Evolutionary conservation across 345 rosid species (phyloP), one percentile per base, ranked within the genome.

Genomic region (Cardiospermum halicacabum): DNA sequence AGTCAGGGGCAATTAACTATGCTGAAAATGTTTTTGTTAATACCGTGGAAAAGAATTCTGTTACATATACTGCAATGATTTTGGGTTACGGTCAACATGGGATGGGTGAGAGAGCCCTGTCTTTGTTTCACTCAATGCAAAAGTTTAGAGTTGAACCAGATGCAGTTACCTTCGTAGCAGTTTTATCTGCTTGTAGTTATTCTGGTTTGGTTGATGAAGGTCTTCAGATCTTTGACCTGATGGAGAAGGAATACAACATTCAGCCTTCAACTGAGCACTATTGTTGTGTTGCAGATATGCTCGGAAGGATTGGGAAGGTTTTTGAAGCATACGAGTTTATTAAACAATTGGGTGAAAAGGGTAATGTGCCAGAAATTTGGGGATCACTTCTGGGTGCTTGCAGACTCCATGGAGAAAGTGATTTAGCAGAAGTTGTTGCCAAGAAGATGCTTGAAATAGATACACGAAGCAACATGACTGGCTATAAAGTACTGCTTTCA

Each of bases 51-150:
- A 92, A 74, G 69, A 87, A 83, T 62, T 80, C 91, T 27, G 89
- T 87, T n/a, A 87, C 96, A 13, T 89, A 83, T 72, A 87, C 92
- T 37, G 65, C 91, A 11, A 89, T 92, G 93, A 87, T 89, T 72
- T 70, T 78, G 56, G 89, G 88, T 64, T 92, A 85, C 72, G 96
- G 96, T 47, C 98, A 85, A 66, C 89, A 92, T 65, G 96, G 96
- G 68, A 83, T 87, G 92, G 86, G 84, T 0, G 84, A 85, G 68
- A 79, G 56, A 72, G 92, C 98, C 57, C 79, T 92, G 72, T 85
- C 86, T 19, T 73, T 92, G 78, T 92, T 92, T 74, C 66, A 66
- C 64, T 81, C 88, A 45, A 84, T 92, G 93, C 65, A 71, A 70
- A 75, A 56, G 32, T 73, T 74, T 22, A 71, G 80, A 19, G 65